These are phyloP conservation scores for Boletus reticulatus DNA, from an alignment of 768 basidiomycete genomes.

Conservation along the genomic window DNA sequence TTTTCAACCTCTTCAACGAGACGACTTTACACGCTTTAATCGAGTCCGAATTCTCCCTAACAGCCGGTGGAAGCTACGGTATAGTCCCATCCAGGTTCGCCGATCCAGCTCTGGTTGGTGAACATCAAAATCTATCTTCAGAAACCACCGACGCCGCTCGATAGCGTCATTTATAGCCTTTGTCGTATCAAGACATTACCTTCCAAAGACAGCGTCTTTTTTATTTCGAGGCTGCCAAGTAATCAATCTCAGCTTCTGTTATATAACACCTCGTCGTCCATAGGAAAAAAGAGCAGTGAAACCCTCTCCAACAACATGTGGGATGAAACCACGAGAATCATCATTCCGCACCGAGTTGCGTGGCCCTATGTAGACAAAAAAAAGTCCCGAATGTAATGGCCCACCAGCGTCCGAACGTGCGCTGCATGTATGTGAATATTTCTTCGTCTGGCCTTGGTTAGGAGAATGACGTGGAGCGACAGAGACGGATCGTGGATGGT, in stretches of 20 bases:
- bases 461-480: not conserved
- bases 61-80: conserved; percentile 20
- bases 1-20: not conserved
- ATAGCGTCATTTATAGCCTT: too few relatives aligned
- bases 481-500: conserved; percentile 2
- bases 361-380: not conserved
- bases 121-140: not conserved
- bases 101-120: not conserved
- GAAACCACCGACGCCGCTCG: too few relatives aligned
- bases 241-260: not conserved
- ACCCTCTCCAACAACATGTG: not conserved
- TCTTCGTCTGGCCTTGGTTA: not conserved
- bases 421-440: not conserved
- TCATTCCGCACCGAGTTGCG: not conserved
- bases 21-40: not conserved
- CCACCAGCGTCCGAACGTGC: not conserved
- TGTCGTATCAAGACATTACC: not conserved
- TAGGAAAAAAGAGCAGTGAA: not conserved
- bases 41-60: conserved; percentile 11
- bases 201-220: not conserved
- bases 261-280: not conserved
- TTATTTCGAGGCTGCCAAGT: not conserved
- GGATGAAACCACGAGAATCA: not conserved
- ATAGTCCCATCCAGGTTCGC: conserved; percentile 15
- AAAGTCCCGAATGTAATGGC: not conserved